Conservation (phyloP, 768 basidiomycete species). For the Phylloporus sp. region DNA sequence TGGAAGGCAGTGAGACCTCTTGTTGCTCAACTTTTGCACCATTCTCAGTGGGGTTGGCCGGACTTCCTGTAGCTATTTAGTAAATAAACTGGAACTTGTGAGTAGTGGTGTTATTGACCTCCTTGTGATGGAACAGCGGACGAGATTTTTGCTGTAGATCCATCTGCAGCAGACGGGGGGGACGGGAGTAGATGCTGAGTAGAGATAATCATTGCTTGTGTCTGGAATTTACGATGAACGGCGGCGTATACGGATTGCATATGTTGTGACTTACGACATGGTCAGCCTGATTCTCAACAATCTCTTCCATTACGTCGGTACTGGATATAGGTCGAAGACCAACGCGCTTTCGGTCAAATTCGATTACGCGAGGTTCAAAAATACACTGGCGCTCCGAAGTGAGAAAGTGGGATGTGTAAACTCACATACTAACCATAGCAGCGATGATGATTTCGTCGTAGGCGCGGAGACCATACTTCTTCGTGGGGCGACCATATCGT, state of each 20-base stretch:
- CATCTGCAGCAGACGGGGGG: slow-evolving; percentile 31
- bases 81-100: not conserved
- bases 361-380: slow-evolving; percentile 90
- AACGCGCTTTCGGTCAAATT: slow-evolving; percentile 73
- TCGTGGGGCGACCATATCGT: slow-evolving; percentile 64
- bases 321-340: slow-evolving; percentile 45
- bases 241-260: not conserved
- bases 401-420: not conserved
- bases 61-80: slow-evolving; percentile 15
- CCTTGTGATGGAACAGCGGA: slow-evolving; percentile 23
- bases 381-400: slow-evolving; percentile 54
- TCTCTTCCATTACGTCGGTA: slow-evolving; percentile 70
- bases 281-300: slow-evolving; percentile 51
- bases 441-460: slow-evolving; percentile 96
- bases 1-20: slow-evolving; percentile 30
- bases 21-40: slow-evolving; percentile 31
- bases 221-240: slow-evolving; percentile 42
- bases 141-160: slow-evolving; percentile 20
- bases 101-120: slow-evolving; percentile 14
- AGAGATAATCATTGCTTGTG: slow-evolving; percentile 86
- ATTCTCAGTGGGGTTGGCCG: slow-evolving; percentile 21
- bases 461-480: slow-evolving; percentile 84
- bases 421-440: slow-evolving; percentile 64
- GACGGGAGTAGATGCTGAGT: slow-evolving; percentile 69
- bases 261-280: slow-evolving; percentile 40